A percentile compares a stretch with the other conserved stretches of the same genome.
Evolutionary conservation across 169 alveolate species (phyloP).

Genomic region (Eimeria tenella): DNA sequence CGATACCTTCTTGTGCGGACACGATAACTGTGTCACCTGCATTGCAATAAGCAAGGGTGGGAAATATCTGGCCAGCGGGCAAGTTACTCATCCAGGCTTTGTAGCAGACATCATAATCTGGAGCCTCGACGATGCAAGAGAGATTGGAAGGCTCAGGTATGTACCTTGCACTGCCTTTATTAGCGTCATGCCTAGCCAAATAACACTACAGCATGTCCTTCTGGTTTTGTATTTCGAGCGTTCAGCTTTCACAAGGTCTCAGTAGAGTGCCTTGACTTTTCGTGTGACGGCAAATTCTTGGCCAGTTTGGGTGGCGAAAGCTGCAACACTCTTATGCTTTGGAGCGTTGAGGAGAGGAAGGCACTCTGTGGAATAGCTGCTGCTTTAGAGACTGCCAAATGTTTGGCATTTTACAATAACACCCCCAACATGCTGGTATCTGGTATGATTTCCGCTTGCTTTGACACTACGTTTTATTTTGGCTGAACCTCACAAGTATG

Average conservation of each 20-base stretch:
- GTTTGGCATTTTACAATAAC: constrained; percentile 88
- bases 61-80: constrained; percentile 93
- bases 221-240: not conserved
- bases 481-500: not conserved
- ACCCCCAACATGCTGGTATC: constrained; percentile 88
- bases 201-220: too few species aligned
- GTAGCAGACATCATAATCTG: constrained; percentile 92
- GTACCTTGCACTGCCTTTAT: not conserved
- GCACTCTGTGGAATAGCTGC: constrained; percentile 94
- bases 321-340: constrained; percentile 93
- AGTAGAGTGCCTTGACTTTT: constrained; percentile 75
- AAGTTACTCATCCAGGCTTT: constrained; percentile 94
- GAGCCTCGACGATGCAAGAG: constrained; percentile 88
- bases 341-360: constrained; percentile 92
- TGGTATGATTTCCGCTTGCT: constrained; percentile 44
- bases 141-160: constrained; percentile 87
- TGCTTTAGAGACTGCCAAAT: constrained; percentile 90
- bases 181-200: too few species aligned
- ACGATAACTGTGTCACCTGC: constrained; percentile 89
- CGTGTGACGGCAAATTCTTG: constrained; percentile 85
- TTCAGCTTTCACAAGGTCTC: constrained; percentile 79
- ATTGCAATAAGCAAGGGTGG: constrained; percentile 89
- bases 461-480: not conserved
- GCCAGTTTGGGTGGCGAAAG: constrained; percentile 96
- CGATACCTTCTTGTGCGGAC: constrained; percentile 93